Evolutionary conservation across 345 rosid species (phyloP), one percentile per base, ranked within the genome.

Genomic region (Eucalyptus tenuipes): DNA sequence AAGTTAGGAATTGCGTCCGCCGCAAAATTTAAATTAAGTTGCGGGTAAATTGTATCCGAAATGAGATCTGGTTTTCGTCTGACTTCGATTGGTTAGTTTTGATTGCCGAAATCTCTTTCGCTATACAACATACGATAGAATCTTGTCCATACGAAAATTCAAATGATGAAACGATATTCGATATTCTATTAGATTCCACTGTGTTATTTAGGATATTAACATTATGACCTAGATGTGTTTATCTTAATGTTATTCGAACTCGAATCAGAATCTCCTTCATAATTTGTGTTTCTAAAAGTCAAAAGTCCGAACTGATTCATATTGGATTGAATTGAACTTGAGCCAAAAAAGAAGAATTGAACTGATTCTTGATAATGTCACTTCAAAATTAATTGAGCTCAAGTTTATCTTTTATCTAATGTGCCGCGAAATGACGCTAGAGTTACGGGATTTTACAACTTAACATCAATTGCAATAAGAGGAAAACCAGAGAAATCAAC

Each of bases 341-440:
- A 75, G 25, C 44, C 2, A 18, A 52, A 52, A 48, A 48, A 64
- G 4, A 68, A 16, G 6, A 33, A 33, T 71, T 9, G 42, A 71
- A 5, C 0, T 9, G 25, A 33, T 68, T 68, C 42, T 68, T 5
- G 1, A 33, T 68, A 2, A 2, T 1, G 13, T 31, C 24, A 4
- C 44, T 68, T 33, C 80, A 33, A 33, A 33, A 37, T 4, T 71
- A 17, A 33, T 17, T 33, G 4, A 22, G 25, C 25, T 33, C 22
- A 1, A 5, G 45, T 18, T 71, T 10, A 9, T 37, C 25, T 5
- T 12, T 17, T 16, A 31, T 31, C 7, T 31, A 31, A 66, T 31
- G 24, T 16, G 10, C 1, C 2, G 7, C 16, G 42, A 71, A 71
- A 37, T 71, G 2, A 33, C 12, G 1, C 7, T 22, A 5, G 22